A percentile compares a stretch with the other conserved stretches of the same genome.
phyloP scores from a whole-genome alignment of 2,329 filamentous ascomycete species.

The Trichoderma citrinoviride region DNA sequence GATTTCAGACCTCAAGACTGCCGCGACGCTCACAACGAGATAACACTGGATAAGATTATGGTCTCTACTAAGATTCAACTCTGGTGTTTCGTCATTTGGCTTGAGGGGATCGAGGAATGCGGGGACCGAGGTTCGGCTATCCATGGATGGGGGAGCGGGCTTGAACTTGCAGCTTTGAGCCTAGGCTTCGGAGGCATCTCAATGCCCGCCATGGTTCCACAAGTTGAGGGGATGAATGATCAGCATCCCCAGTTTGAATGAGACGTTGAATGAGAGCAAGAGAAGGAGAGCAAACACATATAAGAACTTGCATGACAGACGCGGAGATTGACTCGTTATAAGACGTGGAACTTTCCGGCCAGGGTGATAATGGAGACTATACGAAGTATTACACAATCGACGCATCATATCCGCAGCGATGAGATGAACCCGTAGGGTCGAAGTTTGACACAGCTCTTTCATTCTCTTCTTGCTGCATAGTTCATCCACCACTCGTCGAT shows the following conservation, averaged over 20 bases:
- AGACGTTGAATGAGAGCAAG: neutral
- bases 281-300: neutral
- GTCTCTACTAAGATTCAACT: neutral
- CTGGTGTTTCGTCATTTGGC: neutral
- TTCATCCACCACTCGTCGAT: too few species aligned
- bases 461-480: neutral
- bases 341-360: too few species aligned
- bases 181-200: neutral
- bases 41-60: neutral
- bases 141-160: neutral
- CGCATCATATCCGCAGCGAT: neutral
- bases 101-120: neutral
- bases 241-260: neutral
- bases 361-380: too few species aligned
- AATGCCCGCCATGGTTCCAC: neutral
- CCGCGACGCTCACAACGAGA: neutral
- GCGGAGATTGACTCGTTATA: too few species aligned
- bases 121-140: constrained; percentile 3
- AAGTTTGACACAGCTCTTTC: neutral
- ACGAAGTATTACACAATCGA: too few species aligned
- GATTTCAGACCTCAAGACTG: neutral
- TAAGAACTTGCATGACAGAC: too few species aligned
- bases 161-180: neutral
- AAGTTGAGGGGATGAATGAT: neutral
- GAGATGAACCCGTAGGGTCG: neutral